phyloP scores from a whole-genome alignment of 2,329 filamentous ascomycete genomes.

The Exophiala spinifera region DNA sequence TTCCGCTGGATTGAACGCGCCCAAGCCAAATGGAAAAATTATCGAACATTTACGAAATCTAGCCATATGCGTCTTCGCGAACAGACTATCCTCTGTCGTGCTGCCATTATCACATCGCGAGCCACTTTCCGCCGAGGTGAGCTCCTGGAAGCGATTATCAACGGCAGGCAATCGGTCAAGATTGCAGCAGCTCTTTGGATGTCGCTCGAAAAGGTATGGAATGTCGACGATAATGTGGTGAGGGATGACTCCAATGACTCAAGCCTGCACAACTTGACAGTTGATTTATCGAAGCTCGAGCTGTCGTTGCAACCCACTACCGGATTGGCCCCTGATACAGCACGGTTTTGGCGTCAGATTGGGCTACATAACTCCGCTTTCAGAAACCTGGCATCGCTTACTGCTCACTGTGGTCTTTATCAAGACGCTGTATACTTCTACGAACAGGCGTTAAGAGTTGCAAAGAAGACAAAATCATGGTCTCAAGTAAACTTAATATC shows the following conservation, averaged over 20 bases:
- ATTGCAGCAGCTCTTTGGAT: constrained; percentile 24
- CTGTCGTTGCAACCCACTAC: constrained; percentile 31
- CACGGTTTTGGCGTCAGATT: constrained; percentile 77
- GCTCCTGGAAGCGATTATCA: constrained; percentile 15
- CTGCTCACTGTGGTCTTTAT: constrained; percentile 79
- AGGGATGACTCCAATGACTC: constrained; percentile 19
- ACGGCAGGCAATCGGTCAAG: constrained; percentile 27
- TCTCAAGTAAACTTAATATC: not conserved
- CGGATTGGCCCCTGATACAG: constrained; percentile 46
- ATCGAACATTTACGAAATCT: not conserved
- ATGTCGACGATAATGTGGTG: constrained; percentile 14
- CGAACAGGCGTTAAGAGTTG: constrained; percentile 77
- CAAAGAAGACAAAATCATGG: constrained; percentile 39
- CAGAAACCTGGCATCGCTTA: constrained; percentile 71
- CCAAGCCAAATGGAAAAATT: constrained; percentile 33
- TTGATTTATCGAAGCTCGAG: constrained; percentile 40
- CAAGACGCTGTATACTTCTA: constrained; percentile 86
- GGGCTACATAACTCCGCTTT: constrained; percentile 69
- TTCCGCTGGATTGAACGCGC: constrained; percentile 35
- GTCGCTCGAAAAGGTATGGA: constrained; percentile 34
- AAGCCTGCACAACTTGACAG: constrained; percentile 38
- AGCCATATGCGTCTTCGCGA: constrained; percentile 11
- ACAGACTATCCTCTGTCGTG: constrained; percentile 15
- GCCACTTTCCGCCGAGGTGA: constrained; percentile 16
- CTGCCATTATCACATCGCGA: constrained; percentile 21